Conservation (phyloP, 2,329 filamentous ascomycete species). For the Chaetothyriales sp. region DNA sequence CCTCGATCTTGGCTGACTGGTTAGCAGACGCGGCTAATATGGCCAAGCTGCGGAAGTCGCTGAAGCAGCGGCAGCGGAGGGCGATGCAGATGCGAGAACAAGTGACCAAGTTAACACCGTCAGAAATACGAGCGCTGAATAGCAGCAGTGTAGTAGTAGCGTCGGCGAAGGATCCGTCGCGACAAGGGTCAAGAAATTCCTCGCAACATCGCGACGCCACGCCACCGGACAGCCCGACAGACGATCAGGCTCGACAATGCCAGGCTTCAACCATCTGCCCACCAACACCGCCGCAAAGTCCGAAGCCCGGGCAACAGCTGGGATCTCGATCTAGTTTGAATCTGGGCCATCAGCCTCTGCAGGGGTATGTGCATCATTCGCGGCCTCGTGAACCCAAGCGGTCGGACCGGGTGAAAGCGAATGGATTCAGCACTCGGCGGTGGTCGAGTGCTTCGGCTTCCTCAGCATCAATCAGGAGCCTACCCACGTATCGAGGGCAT, state of each 20-base stretch:
- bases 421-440: not conserved
- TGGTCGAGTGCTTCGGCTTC: conserved; percentile 9
- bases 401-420: not conserved
- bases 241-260: not conserved
- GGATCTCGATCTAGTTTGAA: not conserved
- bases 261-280: conserved; percentile 4
- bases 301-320: not conserved
- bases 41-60: conserved; percentile 17
- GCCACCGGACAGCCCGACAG: not conserved
- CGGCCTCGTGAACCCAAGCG: not conserved
- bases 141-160: conserved; percentile 1
- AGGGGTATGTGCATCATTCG: not conserved
- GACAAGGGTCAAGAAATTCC: not conserved
- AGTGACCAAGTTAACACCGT: conserved; percentile 16
- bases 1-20: not conserved
- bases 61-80: conserved; percentile 15
- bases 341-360: conserved; percentile 5
- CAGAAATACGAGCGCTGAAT: conserved; percentile 18
- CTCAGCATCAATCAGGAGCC: conserved; percentile 2
- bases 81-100: conserved; percentile 9
- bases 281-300: conserved; percentile 10
- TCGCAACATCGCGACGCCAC: not conserved
- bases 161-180: not conserved
- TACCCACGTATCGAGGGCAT: conserved; percentile 15
- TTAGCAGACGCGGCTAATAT: conserved; percentile 17